Evolutionary conservation across 441 rosid genomes (phyloP), one percentile per base, ranked within the genome.

Genomic region (Kokia cookei): DNA sequence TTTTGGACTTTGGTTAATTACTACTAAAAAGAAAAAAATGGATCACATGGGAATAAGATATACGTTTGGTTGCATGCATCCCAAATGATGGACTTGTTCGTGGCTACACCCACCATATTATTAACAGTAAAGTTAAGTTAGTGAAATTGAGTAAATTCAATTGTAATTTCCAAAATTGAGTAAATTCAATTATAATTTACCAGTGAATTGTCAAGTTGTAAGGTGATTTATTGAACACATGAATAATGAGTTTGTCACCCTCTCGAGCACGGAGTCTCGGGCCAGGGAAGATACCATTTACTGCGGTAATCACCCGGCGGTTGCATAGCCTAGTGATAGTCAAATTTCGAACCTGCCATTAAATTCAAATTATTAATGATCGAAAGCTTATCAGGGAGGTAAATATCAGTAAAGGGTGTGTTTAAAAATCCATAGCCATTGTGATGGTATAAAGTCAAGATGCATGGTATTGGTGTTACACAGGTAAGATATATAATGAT

Each of bases 161-260:
- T 19, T 19, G 0, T 19, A 19, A 19, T 19, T 19, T 19, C 22
- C 22, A n/a, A 19, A 19, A 19, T 19, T 19, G 22, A 19, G 22
- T 19, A 19, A 19, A 19, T 19, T 19, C 22, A 19, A 19, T 19
- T 19, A 19, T 19, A 19, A 19, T 19, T 73, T 86, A 94, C 99
- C 99, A 93, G 73, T 95, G 99, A 75, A 95, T 82, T 1, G 93
- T 87, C 59, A 95, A 72, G 85, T 91, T 88, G 79, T 95, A 90
- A 51, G 99, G 97, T 1, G 99, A 93, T 73, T 84, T 64, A 77
- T 95, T 95, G 48, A 82, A 47, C 64, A 93, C 98, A 40, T 86
- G 96, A 70, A 95, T 82, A 24, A 88, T 72, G 4, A 95, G 87
- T 2, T 90, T 89, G 82, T 95, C 98, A 10, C 98, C 96, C 75